Conservation (phyloP, 2,329 filamentous ascomycete genomes). For the Trichoderma afroharzianum region DNA sequence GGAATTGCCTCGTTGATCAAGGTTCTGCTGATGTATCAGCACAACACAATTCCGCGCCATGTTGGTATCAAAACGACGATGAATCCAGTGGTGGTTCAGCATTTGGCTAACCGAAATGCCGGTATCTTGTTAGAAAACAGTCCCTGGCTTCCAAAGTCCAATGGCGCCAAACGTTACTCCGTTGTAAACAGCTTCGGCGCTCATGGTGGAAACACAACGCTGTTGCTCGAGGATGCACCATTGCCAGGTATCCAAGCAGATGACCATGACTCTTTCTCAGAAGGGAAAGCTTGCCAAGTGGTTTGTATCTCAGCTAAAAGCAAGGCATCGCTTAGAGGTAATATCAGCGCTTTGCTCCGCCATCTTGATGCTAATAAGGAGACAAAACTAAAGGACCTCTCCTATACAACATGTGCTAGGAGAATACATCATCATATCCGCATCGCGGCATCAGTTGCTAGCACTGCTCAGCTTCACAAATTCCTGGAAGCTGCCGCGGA, state of each 20-base stretch:
- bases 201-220: conserved; percentile 66
- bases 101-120: conserved; percentile 56
- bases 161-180: conserved; percentile 33
- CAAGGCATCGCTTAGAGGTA: neutral
- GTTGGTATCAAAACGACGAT: conserved; percentile 62
- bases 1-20: conserved; percentile 61
- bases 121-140: conserved; percentile 29
- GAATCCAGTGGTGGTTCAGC: conserved; percentile 53
- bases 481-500: neutral
- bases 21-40: conserved; percentile 61
- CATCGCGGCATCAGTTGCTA: neutral
- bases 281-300: neutral
- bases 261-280: neutral
- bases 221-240: conserved; percentile 58
- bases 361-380: conserved; percentile 39
- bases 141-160: neutral
- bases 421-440: neutral
- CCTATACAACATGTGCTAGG: neutral
- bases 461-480: neutral
- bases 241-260: neutral
- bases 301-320: conserved; percentile 11
- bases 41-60: conserved; percentile 60
- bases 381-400: neutral
- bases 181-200: conserved; percentile 69
- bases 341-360: neutral